Evolutionary conservation across 2,329 filamentous ascomycete species (phyloP).

Genomic region (Davidsoniella virescens): DNA sequence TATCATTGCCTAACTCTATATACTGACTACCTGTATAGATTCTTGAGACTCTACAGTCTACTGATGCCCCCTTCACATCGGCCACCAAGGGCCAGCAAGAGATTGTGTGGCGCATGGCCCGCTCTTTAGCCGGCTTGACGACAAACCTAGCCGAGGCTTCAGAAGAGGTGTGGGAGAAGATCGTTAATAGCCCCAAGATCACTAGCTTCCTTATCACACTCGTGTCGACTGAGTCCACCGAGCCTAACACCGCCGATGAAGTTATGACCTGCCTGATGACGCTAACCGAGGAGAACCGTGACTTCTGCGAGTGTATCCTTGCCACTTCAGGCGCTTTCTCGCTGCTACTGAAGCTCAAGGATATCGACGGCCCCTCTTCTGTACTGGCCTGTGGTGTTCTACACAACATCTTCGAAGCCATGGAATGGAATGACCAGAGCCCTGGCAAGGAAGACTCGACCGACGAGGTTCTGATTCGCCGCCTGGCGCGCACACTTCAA

Average conservation of each 20-base stretch:
- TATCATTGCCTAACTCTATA: not conserved
- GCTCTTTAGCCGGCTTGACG: conserved; percentile 36
- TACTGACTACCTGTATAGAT: conserved; percentile 21
- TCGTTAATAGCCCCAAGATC: conserved; percentile 33
- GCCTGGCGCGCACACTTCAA: conserved; percentile 26
- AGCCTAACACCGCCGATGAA: conserved; percentile 27
- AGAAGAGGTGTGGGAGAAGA: conserved; percentile 41
- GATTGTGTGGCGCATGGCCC: conserved; percentile 36
- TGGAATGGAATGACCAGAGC: conserved; percentile 36
- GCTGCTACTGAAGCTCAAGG: conserved; percentile 31
- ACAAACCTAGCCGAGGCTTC: conserved; percentile 40
- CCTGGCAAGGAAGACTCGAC: conserved; percentile 31
- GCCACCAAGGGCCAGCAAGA: conserved; percentile 36
- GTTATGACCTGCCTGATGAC: conserved; percentile 33
- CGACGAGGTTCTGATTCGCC: conserved; percentile 34
- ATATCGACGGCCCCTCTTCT: conserved; percentile 30
- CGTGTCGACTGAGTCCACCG: conserved; percentile 24
- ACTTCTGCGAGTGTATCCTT: conserved; percentile 36
- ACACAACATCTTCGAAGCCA: conserved; percentile 42
- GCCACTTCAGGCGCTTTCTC: conserved; percentile 34
- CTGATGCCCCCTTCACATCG: conserved; percentile 28
- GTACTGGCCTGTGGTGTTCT: conserved; percentile 44
- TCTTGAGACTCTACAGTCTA: conserved; percentile 26
- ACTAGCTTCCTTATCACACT: conserved; percentile 39
- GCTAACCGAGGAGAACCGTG: conserved; percentile 42